Percentiles rank a stretch among this genome's conserved stretches.
Conservation (phyloP, 495 filamentous ascomycete genomes). For the Pseudotulostoma volvatum region DNA sequence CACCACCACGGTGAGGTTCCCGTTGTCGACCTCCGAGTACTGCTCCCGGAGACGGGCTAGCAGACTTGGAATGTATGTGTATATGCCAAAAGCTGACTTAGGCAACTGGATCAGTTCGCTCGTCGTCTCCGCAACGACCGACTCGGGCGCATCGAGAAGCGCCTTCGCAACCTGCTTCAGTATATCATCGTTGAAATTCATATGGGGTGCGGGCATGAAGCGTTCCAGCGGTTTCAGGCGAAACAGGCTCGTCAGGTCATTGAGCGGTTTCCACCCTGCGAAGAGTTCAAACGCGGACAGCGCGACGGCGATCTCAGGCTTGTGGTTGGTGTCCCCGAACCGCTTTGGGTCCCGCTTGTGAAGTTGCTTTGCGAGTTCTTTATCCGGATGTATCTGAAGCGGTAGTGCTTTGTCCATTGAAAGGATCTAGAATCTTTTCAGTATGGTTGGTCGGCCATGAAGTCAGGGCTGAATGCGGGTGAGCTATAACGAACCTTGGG, state of each 20-base stretch:
- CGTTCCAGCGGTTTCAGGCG: conserved; percentile 32
- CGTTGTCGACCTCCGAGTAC: conserved; percentile 38
- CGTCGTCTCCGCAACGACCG: conserved; percentile 33
- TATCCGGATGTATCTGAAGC: conserved; percentile 67
- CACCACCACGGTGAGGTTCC: conserved; percentile 46
- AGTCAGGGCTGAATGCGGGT: too few relatives aligned
- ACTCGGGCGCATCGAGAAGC: conserved; percentile 38
- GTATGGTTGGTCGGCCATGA: not conserved
- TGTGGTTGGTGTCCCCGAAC: conserved; percentile 62
- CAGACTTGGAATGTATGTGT: conserved; percentile 44
- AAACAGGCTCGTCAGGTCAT: conserved; percentile 44
- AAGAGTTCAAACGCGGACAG: conserved; percentile 67
- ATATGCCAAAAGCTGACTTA: conserved; percentile 31
- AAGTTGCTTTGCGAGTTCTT: conserved; percentile 43
- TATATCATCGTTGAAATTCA: conserved; percentile 39
- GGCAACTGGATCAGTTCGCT: conserved; percentile 32
- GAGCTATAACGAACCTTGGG: conserved; percentile 42
- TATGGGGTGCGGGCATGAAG: conserved; percentile 32
- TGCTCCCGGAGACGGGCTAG: conserved; percentile 48
- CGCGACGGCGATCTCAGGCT: conserved; percentile 69
- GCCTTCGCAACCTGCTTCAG: conserved; percentile 42
- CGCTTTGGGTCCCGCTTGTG: conserved; percentile 45
- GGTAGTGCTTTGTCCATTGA: conserved; percentile 66
- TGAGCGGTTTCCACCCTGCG: conserved; percentile 54
- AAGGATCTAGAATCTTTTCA: conserved; percentile 33